Base-by-base conservation (phyloP, 129 eudicot genomes). In the Flaveria sonorensis region DNA sequence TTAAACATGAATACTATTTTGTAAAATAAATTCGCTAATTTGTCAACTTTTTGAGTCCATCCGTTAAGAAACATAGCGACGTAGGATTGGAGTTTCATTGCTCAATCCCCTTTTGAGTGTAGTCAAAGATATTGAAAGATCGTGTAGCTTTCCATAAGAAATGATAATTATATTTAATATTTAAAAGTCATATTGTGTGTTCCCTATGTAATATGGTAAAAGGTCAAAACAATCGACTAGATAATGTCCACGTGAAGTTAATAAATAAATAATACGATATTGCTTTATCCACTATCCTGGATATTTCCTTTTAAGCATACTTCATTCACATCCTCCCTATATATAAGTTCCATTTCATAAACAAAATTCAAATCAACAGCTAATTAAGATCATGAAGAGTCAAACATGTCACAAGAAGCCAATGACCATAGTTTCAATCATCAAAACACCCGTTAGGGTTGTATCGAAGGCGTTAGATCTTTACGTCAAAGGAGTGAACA, bases 381-480 rank as follows among this genome's bases (percentile, higher is more conserved):
- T 10, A 24, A 23, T 6, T 36, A 13, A 7, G 71, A 66, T 66
- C 28, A 66, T 66, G 71, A 39, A n/a, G 71, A 66, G 15, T 36
- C 51, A 66, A 66, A 66, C 28, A 42, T 7, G 16, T 66, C 71
- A 39, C 26, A 66, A 40, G 15, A 66, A 66, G 51, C 71, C 71
- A 18, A 10, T 40, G 26, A 66, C 20, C 15, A 40, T 66, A 36
- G 71, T 9, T 39, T 16, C 23, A 14, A 66, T 66, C 28, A 66
- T 66, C 3, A 66, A 66, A 66, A 66, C 71, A 40, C 71, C 71
- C 8, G 26, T 66, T 16, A 39, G 71, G 40, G 51, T 36, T 66
- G 2, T 66, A 2, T 66, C 71, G 20, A 66, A 66, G 40, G 71
- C 71, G 51, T 20, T 66, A n/a, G 71, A 66, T 66, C 48, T 66